A percentile compares a stretch with the other conserved stretches of the same genome.
Evolutionary conservation across 148 eudicot species (phyloP).

Genomic region (Mesembryanthemum crystallinum): DNA sequence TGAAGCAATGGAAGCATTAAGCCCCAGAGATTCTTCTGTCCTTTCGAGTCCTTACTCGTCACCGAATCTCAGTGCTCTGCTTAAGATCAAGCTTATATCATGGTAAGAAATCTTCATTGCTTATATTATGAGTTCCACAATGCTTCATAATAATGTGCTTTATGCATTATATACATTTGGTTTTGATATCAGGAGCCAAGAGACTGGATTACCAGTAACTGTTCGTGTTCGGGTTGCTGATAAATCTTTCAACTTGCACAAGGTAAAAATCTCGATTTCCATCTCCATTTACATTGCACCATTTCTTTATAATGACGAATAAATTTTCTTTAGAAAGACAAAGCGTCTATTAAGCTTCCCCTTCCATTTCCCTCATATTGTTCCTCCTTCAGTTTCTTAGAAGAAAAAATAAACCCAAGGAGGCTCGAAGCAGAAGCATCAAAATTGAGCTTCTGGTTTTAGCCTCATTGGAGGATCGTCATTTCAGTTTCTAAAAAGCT

Average conservation of each 20-base stretch:
- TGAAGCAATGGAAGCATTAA: conserved; percentile 45
- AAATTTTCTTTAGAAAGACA: too few relatives aligned
- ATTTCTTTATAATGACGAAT: too few relatives aligned
- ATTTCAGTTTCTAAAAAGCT: too few relatives aligned
- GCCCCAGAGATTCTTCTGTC: conserved; percentile 46
- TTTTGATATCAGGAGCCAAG: conserved; percentile 67
- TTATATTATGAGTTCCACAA: not conserved
- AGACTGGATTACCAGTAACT: conserved; percentile 74
- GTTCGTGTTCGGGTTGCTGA: conserved; percentile 61
- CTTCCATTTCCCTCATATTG: too few relatives aligned
- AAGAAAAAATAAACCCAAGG: too few relatives aligned
- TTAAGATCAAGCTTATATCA: conserved; percentile 86
- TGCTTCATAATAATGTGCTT: not conserved
- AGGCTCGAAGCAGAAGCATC: too few relatives aligned
- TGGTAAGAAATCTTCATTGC: conserved; percentile 39
- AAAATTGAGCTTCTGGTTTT: too few relatives aligned
- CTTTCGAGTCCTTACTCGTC: conserved; percentile 78
- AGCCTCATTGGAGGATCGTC: too few relatives aligned
- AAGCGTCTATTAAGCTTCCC: too few relatives aligned
- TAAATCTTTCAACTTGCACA: conserved; percentile 76
- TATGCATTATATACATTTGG: not conserved
- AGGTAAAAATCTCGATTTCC: conserved; percentile 37
- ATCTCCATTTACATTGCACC: too few relatives aligned
- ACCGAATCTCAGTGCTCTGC: conserved; percentile 78
- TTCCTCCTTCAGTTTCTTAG: too few relatives aligned